phyloP scores from a whole-genome alignment of 1,139 yeast species.

The Nakaseomyces uthaithaninus region DNA sequence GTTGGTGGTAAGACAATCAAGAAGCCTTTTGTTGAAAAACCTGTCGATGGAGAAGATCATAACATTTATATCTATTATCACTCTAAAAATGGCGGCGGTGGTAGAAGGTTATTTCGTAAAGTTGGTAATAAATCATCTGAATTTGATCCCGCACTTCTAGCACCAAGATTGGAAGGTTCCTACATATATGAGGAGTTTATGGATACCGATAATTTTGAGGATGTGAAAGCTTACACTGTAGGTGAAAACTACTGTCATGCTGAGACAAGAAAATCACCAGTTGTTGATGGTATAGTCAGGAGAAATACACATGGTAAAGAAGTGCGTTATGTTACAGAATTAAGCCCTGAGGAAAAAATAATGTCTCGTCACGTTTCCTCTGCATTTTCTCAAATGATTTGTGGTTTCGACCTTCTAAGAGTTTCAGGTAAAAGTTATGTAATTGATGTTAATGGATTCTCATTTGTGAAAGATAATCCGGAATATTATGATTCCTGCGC shows the following conservation, averaged over 20 bases:
- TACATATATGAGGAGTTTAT: conserved; percentile 88
- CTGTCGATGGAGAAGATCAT: conserved; percentile 98
- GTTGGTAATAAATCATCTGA: conserved; percentile 97
- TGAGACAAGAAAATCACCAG: conserved; percentile 96
- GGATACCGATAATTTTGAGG: conserved; percentile 98
- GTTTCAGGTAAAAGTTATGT: conserved; percentile 86
- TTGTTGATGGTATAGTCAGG: conserved; percentile 95
- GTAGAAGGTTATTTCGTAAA: conserved; percentile 84
- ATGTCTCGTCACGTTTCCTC: conserved; percentile 74
- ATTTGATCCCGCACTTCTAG: conserved; percentile 69
- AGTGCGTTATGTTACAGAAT: conserved; percentile 77
- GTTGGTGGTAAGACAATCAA: conserved; percentile 65
- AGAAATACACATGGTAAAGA: conserved; percentile 98
- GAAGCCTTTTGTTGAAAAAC: conserved; percentile 96
- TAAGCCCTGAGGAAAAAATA: conserved; percentile 61
- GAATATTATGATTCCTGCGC: conserved; percentile 84
- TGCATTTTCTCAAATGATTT: conserved; percentile 86
- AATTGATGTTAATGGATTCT: conserved; percentile 96
- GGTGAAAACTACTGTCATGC: conserved; percentile 91
- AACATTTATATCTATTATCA: conserved; percentile 91
- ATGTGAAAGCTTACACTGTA: conserved; percentile 96
- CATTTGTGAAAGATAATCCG: conserved; percentile 89
- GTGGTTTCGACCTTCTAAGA: conserved; percentile 91
- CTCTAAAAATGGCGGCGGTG: conserved; percentile 90
- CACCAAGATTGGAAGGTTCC: conserved; percentile 84